Conservation (phyloP, 2,329 filamentous ascomycete genomes). For the Metarhizium robertsii region DNA sequence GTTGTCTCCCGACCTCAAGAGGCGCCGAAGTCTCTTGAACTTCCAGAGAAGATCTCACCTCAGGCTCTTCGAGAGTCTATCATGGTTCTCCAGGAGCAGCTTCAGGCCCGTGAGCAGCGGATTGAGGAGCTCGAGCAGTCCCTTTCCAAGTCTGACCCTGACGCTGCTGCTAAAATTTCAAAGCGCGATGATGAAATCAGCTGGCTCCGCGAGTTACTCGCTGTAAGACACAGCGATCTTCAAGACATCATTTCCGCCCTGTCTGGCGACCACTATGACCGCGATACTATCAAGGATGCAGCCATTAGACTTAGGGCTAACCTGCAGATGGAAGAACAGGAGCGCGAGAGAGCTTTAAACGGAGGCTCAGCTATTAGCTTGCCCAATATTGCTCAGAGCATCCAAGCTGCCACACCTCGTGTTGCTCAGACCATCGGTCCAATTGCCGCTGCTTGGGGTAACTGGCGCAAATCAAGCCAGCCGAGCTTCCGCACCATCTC, state of each 20-base stretch:
- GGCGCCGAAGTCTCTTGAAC: conserved; percentile 30
- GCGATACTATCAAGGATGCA: conserved; percentile 73
- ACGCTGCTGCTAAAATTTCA: conserved; percentile 72
- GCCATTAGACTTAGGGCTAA: conserved; percentile 90
- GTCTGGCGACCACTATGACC: conserved; percentile 65
- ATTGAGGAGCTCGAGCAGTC: conserved; percentile 80
- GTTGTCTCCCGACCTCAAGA: conserved; percentile 13
- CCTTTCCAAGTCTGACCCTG: conserved; percentile 59
- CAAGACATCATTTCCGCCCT: conserved; percentile 83
- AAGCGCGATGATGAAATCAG: conserved; percentile 90
- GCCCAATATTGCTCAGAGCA: conserved; percentile 68
- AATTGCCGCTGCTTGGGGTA: conserved; percentile 87
- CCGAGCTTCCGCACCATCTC: conserved; percentile 39
- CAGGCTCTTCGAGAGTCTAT: conserved; percentile 95
- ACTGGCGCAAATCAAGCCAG: conserved; percentile 70
- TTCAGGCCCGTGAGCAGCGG: conserved; percentile 83
- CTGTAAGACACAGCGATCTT: conserved; percentile 81
- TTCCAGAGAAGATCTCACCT: conserved; percentile 82
- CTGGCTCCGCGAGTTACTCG: conserved; percentile 89
- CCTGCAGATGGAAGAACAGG: conserved; percentile 95
- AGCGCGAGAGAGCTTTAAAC: conserved; percentile 76
- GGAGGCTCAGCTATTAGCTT: conserved; percentile 58
- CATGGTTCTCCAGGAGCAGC: conserved; percentile 89
- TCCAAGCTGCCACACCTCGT: conserved; percentile 71
- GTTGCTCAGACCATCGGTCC: conserved; percentile 74